These are phyloP conservation scores for Talaromyces nanjingensis DNA, from an alignment of 495 filamentous ascomycete genomes.

Conservation along the genomic window DNA sequence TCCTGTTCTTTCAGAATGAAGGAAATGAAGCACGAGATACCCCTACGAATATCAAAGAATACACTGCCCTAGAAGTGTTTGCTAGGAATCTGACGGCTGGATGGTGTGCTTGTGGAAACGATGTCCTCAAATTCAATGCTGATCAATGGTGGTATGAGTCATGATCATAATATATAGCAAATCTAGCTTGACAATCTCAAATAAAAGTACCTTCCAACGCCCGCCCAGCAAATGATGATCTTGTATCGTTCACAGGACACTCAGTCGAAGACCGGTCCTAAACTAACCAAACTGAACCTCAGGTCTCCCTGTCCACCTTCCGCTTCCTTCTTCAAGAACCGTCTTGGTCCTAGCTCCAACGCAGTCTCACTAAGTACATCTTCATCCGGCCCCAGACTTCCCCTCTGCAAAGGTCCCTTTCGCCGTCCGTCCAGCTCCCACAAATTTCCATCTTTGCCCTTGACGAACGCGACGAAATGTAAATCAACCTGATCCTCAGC, in stretches of 20 bases:
- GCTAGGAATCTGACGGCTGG: conserved; percentile 76
- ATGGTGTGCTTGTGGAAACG: conserved; percentile 88
- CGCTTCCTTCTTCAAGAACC: conserved; percentile 57
- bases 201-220: not conserved
- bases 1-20: conserved; percentile 27
- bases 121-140: conserved; percentile 74
- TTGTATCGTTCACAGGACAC: not conserved
- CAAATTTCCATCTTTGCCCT: conserved; percentile 57
- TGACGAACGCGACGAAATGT: conserved; percentile 85
- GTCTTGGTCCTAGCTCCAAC: conserved; percentile 47
- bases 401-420: conserved; percentile 62
- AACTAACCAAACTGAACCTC: conserved; percentile 67
- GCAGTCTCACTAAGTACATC: conserved; percentile 65
- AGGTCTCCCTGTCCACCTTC: conserved; percentile 54
- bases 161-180: not conserved
- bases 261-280: conserved; percentile 60
- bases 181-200: not conserved
- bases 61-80: conserved; percentile 77
- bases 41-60: conserved; percentile 20
- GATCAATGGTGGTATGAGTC: conserved; percentile 53
- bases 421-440: conserved; percentile 83
- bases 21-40: not conserved
- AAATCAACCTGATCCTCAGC: conserved; percentile 63
- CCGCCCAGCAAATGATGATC: not conserved
- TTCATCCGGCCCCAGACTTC: conserved; percentile 45